phyloP scores from a whole-genome alignment of 192 early-diverging fungal species.

The Chytriomyces sp. region DNA sequence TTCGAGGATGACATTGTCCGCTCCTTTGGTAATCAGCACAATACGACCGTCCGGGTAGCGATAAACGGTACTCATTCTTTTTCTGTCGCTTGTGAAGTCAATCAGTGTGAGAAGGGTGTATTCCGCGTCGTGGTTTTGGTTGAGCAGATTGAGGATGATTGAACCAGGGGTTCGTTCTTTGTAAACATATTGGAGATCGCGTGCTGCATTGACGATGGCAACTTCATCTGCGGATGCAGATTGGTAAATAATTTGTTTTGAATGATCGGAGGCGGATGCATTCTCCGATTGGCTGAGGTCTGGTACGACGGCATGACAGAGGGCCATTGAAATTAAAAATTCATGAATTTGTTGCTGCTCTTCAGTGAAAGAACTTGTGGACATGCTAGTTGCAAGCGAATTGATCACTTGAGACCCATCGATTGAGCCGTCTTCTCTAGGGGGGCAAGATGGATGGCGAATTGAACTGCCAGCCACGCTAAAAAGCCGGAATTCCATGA shows the following conservation, averaged over 20 bases:
- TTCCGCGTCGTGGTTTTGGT: conserved; percentile 32
- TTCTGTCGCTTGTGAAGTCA: conserved; percentile 47
- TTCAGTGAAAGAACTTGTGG: conserved; percentile 1
- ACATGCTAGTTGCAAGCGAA: background rate
- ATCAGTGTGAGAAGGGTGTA: conserved; percentile 39
- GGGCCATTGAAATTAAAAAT: conserved; percentile 77
- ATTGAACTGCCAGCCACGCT: conserved; percentile 41
- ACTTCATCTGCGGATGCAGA: conserved; percentile 84
- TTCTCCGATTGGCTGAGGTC: conserved; percentile 45
- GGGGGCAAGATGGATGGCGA: conserved; percentile 33
- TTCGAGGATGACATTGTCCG: conserved; percentile 49
- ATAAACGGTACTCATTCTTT: conserved; percentile 48
- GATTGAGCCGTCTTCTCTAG: conserved; percentile 11
- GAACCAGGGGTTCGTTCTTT: conserved; percentile 34
- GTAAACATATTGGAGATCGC: conserved; percentile 68
- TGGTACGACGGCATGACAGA: conserved; percentile 86
- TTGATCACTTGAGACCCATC: conserved; percentile 29
- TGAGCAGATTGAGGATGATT: conserved; percentile 34
- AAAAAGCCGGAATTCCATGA: conserved; percentile 73
- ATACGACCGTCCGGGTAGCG: conserved; percentile 44
- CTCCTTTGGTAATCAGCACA: conserved; percentile 48
- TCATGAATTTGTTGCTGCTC: conserved; percentile 42
- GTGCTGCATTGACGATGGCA: conserved; percentile 79
- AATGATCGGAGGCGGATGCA: conserved; percentile 45
- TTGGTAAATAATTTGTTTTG: conserved; percentile 68